Evolutionary conservation across 2,329 filamentous ascomycete genomes (phyloP).

Genomic region (Epichloe festucae): DNA sequence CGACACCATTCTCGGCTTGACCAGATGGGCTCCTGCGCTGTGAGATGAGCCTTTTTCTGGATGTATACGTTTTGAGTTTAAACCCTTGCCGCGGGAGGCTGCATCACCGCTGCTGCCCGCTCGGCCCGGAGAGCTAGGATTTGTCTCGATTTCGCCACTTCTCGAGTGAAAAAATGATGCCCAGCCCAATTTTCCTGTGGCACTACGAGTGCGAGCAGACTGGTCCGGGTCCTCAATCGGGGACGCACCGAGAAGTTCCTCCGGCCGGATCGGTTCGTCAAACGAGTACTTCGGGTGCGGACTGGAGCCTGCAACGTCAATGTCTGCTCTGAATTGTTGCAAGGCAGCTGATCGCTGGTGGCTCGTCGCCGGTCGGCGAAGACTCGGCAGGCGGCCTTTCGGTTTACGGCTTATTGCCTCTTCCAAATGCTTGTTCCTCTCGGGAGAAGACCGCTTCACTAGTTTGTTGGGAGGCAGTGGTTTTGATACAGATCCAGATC

Average conservation of each 20-base stretch:
- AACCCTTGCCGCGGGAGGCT: slow-evolving; percentile 12
- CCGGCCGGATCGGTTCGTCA: slow-evolving; percentile 20
- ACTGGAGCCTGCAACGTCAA: slow-evolving; percentile 13
- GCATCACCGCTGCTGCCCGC: slow-evolving; percentile 12
- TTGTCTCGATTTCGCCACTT: slow-evolving; percentile 16
- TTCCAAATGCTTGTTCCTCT: slow-evolving; percentile 26
- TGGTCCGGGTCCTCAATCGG: slow-evolving; percentile 11
- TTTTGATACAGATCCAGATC: slow-evolving; percentile 22
- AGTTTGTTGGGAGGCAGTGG: slow-evolving; percentile 58
- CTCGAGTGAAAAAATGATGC: slow-evolving; percentile 44
- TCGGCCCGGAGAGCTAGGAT: slow-evolving; percentile 11
- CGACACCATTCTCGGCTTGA: slow-evolving; percentile 25
- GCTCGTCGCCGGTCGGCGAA: slow-evolving; percentile 65
- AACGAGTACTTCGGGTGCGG: slow-evolving; percentile 20
- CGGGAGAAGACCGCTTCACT: slow-evolving; percentile 57
- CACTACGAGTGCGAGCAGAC: slow-evolving; percentile 3
- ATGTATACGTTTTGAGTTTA: slow-evolving; percentile 16
- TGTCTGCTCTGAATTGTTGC: slow-evolving; percentile 34
- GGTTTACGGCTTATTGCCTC: slow-evolving; percentile 34
- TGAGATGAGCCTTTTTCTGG: slow-evolving; percentile 11
- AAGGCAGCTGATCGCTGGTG: slow-evolving; percentile 64
- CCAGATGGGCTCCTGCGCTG: slow-evolving; percentile 17
- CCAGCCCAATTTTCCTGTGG: slow-evolving; percentile 23
- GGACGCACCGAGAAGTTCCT: slow-evolving; percentile 17
- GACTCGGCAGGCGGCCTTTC: slow-evolving; percentile 48